Evolutionary conservation across 495 filamentous ascomycete species (phyloP).

Genomic region (Platismatia glauca): DNA sequence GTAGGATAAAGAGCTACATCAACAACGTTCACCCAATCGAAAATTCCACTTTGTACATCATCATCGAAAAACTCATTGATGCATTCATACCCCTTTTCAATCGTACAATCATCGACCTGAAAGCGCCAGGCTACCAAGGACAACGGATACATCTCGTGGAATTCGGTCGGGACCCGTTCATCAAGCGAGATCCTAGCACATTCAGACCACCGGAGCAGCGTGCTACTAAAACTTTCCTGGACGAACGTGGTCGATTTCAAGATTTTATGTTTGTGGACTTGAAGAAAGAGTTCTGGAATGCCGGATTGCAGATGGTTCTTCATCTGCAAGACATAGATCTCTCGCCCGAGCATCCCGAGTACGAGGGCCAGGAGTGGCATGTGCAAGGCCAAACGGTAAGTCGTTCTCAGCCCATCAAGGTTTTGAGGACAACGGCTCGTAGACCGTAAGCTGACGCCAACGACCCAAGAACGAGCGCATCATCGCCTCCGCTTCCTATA

Average conservation of each 20-base stretch:
- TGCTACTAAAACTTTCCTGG: conserved; percentile 9
- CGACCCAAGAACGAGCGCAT: conserved; percentile 34
- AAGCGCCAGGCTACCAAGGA: conserved; percentile 25
- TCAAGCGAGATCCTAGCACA: conserved; percentile 26
- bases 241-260: conserved; percentile 24
- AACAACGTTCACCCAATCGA: no score
- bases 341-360: conserved; percentile 23
- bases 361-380: conserved; percentile 29
- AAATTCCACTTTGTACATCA: conserved; percentile 24
- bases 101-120: conserved; percentile 35
- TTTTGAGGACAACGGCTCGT: no score
- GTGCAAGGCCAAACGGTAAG: conserved; percentile 32
- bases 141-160: conserved; percentile 19
- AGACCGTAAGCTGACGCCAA: no score
- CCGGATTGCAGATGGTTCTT: conserved; percentile 35
- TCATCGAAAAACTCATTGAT: conserved; percentile 37
- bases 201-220: conserved; percentile 13
- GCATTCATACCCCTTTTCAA: conserved; percentile 36
- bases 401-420: no score
- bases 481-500: conserved; percentile 29
- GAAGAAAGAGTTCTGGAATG: conserved; percentile 33
- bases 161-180: conserved; percentile 23
- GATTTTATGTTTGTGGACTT: conserved; percentile 26
- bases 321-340: conserved; percentile 33
- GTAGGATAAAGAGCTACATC: no score